Evolutionary conservation across 345 rosid genomes (phyloP).

Genomic region (Angophora floribunda): DNA sequence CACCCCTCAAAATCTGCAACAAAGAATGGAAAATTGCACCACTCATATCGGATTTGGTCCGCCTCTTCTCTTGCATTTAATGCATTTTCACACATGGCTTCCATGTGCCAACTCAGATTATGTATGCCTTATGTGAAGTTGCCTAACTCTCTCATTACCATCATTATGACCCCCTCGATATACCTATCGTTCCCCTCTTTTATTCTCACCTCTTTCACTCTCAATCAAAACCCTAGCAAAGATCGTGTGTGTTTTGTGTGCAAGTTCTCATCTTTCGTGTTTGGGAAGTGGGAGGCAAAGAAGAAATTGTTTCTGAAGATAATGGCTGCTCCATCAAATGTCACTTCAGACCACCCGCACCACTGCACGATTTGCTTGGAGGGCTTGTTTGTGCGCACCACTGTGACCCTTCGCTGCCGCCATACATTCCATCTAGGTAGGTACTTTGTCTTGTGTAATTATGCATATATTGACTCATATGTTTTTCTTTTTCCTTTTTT

Average conservation of each 20-base stretch:
- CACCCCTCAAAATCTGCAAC: not conserved
- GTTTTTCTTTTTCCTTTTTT: not conserved
- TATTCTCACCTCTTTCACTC: not conserved
- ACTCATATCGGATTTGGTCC: not conserved
- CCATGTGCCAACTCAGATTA: not conserved
- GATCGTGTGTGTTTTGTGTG: not conserved
- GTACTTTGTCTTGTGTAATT: not conserved
- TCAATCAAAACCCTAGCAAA: not conserved
- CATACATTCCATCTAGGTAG: not conserved
- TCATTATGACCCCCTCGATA: not conserved
- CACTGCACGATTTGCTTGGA: not conserved
- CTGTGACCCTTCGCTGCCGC: not conserved
- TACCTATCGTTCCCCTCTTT: not conserved
- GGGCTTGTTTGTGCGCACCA: not conserved
- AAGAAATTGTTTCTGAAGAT: not conserved
- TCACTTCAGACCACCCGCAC: not conserved
- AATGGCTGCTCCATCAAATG: not conserved
- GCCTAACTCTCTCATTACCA: not conserved
- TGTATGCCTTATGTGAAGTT: not conserved
- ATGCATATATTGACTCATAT: rapidly evolving
- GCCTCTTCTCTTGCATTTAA: not conserved
- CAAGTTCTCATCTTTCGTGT: not conserved
- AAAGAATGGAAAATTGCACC: not conserved
- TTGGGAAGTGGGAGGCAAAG: not conserved
- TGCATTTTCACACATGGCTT: not conserved